Percentiles rank a stretch among this genome's conserved stretches.
Conservation (phyloP, 305 asterid genomes). For the Plantago coronopus region DNA sequence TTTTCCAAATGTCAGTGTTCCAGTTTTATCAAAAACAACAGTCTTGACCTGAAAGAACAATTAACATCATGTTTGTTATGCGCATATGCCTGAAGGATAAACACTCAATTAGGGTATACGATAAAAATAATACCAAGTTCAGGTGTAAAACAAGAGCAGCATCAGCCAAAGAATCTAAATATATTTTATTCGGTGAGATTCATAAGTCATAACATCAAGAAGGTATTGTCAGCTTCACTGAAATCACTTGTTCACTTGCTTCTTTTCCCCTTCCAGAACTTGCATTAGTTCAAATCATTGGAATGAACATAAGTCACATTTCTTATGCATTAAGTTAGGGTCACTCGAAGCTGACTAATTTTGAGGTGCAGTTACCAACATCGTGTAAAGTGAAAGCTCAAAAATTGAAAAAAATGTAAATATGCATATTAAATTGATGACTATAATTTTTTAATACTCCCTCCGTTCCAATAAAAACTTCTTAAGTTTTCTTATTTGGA, state of each 20-base stretch:
- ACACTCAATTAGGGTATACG: constrained; percentile 3
- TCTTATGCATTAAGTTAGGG: too few relatives aligned
- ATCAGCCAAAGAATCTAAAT: background rate
- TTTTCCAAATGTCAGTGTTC: constrained; percentile 83
- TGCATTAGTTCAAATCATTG: constrained; percentile 9
- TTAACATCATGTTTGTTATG: background rate
- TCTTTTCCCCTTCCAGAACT: background rate
- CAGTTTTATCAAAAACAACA: constrained; percentile 88
- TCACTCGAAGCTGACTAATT: too few relatives aligned
- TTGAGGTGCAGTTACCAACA: too few relatives aligned
- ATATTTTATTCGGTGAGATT: background rate
- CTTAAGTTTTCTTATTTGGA: too few relatives aligned
- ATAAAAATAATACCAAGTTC: constrained; percentile 6
- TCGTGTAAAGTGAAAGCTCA: too few relatives aligned
- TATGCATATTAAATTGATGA: too few relatives aligned
- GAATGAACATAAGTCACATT: background rate
- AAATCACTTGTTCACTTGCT: background rate
- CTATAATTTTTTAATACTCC: too few relatives aligned
- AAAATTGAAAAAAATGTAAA: too few relatives aligned
- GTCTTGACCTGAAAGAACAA: constrained; percentile 61
- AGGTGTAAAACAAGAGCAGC: background rate
- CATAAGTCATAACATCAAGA: too few relatives aligned
- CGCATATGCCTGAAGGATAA: constrained; percentile 1
- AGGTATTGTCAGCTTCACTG: background rate
- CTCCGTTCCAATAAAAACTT: too few relatives aligned